These are phyloP conservation scores for Rubus idaeus DNA, from an alignment of 306 rosid genomes.

Conservation along the genomic window DNA sequence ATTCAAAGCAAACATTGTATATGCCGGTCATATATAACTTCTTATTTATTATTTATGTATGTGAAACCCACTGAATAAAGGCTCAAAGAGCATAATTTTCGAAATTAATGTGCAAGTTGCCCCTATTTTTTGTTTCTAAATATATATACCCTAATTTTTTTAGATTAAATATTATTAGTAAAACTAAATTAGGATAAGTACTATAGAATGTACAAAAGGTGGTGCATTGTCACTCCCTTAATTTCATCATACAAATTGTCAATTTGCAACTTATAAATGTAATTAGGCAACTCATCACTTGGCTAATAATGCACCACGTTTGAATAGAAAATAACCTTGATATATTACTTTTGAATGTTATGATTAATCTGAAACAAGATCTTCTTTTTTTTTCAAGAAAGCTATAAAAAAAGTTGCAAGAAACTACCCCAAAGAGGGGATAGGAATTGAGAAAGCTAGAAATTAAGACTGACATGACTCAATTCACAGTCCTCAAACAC, in stretches of 20 bases:
- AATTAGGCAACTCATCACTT: neutral
- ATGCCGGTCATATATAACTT: too few relatives aligned
- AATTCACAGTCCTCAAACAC: neutral
- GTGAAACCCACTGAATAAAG: too few relatives aligned
- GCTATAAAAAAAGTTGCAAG: neutral
- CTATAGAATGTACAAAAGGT: too few relatives aligned
- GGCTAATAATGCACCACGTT: neutral
- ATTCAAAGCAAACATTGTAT: too few relatives aligned
- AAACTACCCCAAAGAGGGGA: neutral
- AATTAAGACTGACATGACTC: neutral
- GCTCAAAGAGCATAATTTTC: neutral
- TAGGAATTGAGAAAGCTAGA: neutral
- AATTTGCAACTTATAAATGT: too few relatives aligned
- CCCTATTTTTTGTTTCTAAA: too few relatives aligned
- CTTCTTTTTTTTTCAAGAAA: neutral
- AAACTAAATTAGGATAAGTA: too few relatives aligned
- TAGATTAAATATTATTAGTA: too few relatives aligned
- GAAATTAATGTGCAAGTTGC: neutral
- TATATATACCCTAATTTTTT: too few relatives aligned
- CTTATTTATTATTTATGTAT: too few relatives aligned
- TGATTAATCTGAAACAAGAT: neutral
- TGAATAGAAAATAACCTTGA: neutral
- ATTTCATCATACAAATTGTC: too few relatives aligned
- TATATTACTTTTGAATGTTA: neutral
- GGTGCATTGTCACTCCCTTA: too few relatives aligned